Percentiles rank a stretch among this genome's conserved stretches.
Conservation (phyloP, 164 flowering plant genomes). For the Annona squamosa region DNA sequence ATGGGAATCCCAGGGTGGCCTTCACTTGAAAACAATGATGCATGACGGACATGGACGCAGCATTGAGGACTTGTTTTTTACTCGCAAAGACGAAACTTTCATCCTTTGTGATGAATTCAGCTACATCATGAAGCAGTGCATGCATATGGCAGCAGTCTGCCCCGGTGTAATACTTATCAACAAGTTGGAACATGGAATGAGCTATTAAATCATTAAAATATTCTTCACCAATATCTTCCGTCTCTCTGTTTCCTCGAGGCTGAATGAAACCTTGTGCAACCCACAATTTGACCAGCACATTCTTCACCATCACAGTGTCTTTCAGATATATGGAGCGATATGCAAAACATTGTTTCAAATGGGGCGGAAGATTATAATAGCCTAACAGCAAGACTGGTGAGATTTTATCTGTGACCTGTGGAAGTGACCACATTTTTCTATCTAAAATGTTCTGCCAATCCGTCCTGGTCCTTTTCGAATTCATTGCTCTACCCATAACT, state of each 20-base stretch:
- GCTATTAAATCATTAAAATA: background rate
- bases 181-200: background rate
- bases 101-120: background rate
- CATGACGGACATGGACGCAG: background rate
- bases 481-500: background rate
- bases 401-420: background rate
- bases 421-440: background rate
- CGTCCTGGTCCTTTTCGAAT: background rate
- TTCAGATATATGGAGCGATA: conserved; percentile 9
- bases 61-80: background rate
- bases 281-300: background rate
- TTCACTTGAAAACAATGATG: background rate
- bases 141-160: background rate
- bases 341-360: conserved; percentile 6
- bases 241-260: background rate
- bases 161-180: background rate
- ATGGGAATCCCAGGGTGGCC: background rate
- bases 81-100: background rate
- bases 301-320: background rate
- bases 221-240: background rate
- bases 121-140: background rate
- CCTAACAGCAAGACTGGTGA: background rate
- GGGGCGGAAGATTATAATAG: conserved; percentile 5
- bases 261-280: background rate
- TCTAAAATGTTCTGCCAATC: conserved; percentile 9